Evolutionary conservation across 2,329 filamentous ascomycete genomes (phyloP), one percentile per base, ranked within the genome.

Genomic region (Pezicula carpinea): DNA sequence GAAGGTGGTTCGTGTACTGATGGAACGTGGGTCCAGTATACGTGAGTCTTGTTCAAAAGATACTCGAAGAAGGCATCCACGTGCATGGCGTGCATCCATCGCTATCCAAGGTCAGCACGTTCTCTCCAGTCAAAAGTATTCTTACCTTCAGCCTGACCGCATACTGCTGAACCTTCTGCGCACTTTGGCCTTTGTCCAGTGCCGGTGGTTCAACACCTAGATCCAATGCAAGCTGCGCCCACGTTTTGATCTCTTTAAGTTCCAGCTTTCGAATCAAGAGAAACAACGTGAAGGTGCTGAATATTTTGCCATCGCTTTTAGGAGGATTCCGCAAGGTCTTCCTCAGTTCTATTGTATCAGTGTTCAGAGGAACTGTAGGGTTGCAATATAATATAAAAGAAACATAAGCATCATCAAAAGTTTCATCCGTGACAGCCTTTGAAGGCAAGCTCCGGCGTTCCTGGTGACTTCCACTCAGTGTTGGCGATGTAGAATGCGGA

Each of bases 1-100:
- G 78, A 77, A 31, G 84, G 73, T 2, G 85, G 80, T 45, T 83
- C 78, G 23, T 78, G 72, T 13, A 77, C 74, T 5, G 75, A 70
- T 0, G 90, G 90, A 19, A 95, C 77, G 31, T 89, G 79, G 14
- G 79, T 83, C 72, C 85, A 95, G 66, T 96, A 96, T 0, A 80
- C 69, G 65, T 95, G 89, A 21, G 79, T 72, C 53, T 89, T 89
- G 41, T 82, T 81, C 52, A 92, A 75, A 17, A 95, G 79, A 64
- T 89, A 96, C 64, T 95, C 89, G 60, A 96, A 96, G 64, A 96
- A 96, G 10, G 89, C 87, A 72, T 95, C 89, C 44, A 96, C 82
- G 64, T 96, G 91, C 86, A 95, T 92, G 5, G 90, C 91, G 64
- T 89, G 89, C 88, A 96, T 93, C 91, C 91, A 96, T 62, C 92